Conservation (phyloP, 1,139 yeast species). For the Saccharomyces hybrid region DNA sequence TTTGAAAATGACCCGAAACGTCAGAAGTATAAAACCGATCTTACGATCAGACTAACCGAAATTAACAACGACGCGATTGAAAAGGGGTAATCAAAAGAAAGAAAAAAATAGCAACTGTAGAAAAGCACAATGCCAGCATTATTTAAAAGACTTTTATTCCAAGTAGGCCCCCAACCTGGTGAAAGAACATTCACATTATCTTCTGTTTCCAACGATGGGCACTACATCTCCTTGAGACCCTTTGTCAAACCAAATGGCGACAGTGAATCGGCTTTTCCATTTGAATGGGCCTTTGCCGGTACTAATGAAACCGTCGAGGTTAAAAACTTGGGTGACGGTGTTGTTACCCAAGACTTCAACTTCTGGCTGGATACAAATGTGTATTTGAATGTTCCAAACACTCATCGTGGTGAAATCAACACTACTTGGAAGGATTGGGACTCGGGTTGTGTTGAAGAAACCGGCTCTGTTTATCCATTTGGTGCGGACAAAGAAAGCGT, state of each 20-base stretch:
- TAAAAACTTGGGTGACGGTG: constrained; percentile 11
- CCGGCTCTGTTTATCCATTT: constrained; percentile 27
- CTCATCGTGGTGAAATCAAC: constrained; percentile 25
- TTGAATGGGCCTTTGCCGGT: constrained; percentile 41
- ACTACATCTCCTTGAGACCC: constrained; percentile 33
- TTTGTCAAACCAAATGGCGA: constrained; percentile 22
- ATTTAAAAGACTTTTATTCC: constrained; percentile 27
- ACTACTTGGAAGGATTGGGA: constrained; percentile 30
- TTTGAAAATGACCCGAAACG: background rate
- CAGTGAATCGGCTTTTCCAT: constrained; percentile 31
- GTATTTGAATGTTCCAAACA: constrained; percentile 21
- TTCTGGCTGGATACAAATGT: constrained; percentile 29
- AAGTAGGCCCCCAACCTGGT: constrained; percentile 22
- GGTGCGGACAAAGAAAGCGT: constrained; percentile 25
- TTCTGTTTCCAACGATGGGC: constrained; percentile 29
- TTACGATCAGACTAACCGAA: background rate
- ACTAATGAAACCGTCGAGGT: constrained; percentile 18
- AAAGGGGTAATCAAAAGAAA: background rate
- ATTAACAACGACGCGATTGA: background rate
- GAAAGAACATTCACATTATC: constrained; percentile 30
- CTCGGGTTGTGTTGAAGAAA: constrained; percentile 28
- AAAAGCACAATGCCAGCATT: constrained; percentile 23
- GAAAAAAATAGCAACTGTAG: background rate
- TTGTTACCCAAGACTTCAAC: constrained; percentile 22
- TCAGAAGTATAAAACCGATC: background rate